Evolutionary conservation across 2,329 filamentous ascomycete genomes (phyloP), one percentile per base, ranked within the genome.

Genomic region (Cercospora sesami): DNA sequence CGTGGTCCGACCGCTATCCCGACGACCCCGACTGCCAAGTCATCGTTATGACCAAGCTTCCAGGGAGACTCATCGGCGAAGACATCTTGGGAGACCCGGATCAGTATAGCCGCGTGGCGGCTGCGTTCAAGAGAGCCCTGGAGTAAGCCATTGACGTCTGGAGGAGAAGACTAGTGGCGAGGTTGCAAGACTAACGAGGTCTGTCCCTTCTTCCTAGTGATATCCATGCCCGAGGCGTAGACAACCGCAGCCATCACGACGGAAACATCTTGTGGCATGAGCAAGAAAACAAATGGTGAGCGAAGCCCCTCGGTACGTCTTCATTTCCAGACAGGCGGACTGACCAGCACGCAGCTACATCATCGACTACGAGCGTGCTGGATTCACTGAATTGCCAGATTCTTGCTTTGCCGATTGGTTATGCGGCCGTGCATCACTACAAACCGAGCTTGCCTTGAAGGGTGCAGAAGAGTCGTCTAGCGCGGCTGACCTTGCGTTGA

Each of bases 201-300:
- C 4, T 30, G 18, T 9, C 30, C 16, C 5, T 58, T 12, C 2
- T 3, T 9, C 5, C n/a, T 21, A 61, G 64, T 12, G 53, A 48
- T 36, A 61, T 67, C 5, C 65, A 67, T n/a, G 4, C 33, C 6
- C 39, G 65, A 18, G 59, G 67, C 5, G 45, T 69, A 5, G 64
- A 66, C 67, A 69, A 66, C 55, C 33, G n/a, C n/a, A 63, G 64
- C 26, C 31, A 63, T 12, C 36, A 48, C 6, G 31, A 51, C 12
- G 58, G 60, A 1, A 64, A 69, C 28, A 21, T 66, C 61, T 42
- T 69, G 60, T 69, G 60, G 51, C 53, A 64, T 57, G 60, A 51
- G 33, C 26, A 33, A 12, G 33, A 69, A 30, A 14, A 39, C 30
- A 64, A 69, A 31, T 67, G 67, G 66, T 39, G 36, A 39, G 36